These are phyloP conservation scores for Penicillium lividum DNA, from an alignment of 495 filamentous ascomycete genomes.

Conservation along the genomic window DNA sequence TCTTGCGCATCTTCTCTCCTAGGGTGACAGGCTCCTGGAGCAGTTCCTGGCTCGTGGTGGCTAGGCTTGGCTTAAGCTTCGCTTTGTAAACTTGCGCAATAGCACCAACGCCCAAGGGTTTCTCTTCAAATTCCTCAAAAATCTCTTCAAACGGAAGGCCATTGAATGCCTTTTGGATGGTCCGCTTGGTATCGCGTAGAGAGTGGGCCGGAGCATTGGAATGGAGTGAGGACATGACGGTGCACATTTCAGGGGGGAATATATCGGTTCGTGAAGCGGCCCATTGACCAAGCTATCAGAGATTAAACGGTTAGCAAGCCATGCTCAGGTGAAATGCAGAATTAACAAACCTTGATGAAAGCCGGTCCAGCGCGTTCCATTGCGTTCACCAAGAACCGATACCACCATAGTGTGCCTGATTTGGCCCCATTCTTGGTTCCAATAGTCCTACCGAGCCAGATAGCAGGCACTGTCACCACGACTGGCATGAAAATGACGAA, in stretches of 20 bases:
- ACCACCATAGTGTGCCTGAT: constrained; percentile 91
- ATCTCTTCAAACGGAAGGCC: constrained; percentile 82
- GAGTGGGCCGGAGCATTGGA: constrained; percentile 93
- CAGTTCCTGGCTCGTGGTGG: constrained; percentile 57
- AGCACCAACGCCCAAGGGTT: constrained; percentile 89
- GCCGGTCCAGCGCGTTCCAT: constrained; percentile 97
- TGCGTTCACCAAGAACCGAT: constrained; percentile 76
- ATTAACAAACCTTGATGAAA: constrained; percentile 82
- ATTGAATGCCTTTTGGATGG: constrained; percentile 76
- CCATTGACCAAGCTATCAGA: constrained; percentile 89
- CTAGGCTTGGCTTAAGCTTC: constrained; percentile 80
- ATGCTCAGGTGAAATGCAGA: background rate
- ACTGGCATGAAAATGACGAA: constrained; percentile 90
- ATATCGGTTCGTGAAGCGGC: constrained; percentile 96
- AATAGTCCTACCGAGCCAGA: constrained; percentile 71
- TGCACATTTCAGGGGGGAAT: constrained; percentile 92
- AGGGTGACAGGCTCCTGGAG: constrained; percentile 54
- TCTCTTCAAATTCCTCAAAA: constrained; percentile 94
- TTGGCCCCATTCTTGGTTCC: constrained; percentile 67
- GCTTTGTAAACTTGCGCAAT: constrained; percentile 99
- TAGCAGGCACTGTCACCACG: constrained; percentile 71
- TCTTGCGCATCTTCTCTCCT: constrained; percentile 68
- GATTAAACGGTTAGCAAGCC: constrained; percentile 3
- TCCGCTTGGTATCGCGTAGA: constrained; percentile 74
- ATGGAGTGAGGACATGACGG: constrained; percentile 91